A percentile compares a stretch with the other conserved stretches of the same genome.
phyloP scores from a whole-genome alignment of 495 filamentous ascomycete species.

The Aspergillus panamensis region DNA sequence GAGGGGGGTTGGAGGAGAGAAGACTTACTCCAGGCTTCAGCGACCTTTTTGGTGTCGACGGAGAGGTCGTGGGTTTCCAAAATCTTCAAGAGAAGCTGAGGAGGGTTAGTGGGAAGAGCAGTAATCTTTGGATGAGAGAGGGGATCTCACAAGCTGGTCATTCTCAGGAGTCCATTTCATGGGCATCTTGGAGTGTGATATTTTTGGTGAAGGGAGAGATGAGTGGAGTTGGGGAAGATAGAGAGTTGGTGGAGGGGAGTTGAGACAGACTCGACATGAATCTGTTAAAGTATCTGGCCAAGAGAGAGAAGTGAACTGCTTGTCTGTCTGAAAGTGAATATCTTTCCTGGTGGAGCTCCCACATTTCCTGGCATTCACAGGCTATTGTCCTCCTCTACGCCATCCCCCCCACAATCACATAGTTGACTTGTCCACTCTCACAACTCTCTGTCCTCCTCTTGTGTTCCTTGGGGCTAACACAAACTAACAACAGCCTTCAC shows the following conservation, averaged over 20 bases:
- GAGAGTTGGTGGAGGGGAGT: conserved; percentile 5
- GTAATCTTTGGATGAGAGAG: background rate
- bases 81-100: conserved; percentile 46
- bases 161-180: conserved; percentile 40
- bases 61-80: conserved; percentile 41
- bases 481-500: background rate
- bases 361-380: background rate
- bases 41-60: conserved; percentile 39
- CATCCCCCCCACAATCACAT: background rate
- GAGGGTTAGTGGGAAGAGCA: conserved; percentile 1
- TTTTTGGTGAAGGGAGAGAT: background rate
- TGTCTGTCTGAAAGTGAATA: background rate
- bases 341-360: background rate
- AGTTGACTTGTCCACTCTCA: background rate
- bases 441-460: background rate
- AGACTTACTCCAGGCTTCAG: conserved; percentile 46
- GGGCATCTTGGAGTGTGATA: conserved; percentile 32
- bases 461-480: background rate
- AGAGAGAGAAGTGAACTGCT: background rate
- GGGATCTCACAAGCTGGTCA: conserved; percentile 36
- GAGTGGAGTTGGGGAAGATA: background rate
- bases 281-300: background rate
- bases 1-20: background rate
- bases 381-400: background rate
- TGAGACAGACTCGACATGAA: background rate